Base-by-base conservation (phyloP, 768 basidiomycete species). In the Agaricus sinodeliciosus region DNA sequence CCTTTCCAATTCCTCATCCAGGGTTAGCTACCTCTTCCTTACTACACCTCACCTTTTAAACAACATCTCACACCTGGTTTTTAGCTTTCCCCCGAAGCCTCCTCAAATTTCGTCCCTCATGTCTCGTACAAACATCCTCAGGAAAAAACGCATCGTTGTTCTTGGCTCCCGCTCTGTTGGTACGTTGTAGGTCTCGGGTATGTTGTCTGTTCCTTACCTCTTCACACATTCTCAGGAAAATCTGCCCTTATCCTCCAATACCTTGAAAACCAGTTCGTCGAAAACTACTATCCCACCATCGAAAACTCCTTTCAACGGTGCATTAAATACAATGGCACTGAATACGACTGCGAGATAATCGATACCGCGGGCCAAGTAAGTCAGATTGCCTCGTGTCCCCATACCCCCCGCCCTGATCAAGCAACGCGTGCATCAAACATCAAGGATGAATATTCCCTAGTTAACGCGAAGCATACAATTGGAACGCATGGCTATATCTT, bases 401-500 rank as follows among this genome's bases (percentile, higher is more conserved):
- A 36, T 50, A 51, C 28, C 53, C 43, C 4, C 26, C 27, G 19
- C 51, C 19, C 19, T 39, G 9, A 41, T 31, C 42, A 42, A 54
- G 39, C 47, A 28, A 45, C 41, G 43, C 51, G 39, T 46, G 53
- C 34, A 43, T 41, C 53, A 52, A 44, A 13, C 25, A 54, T 19
- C 65, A 22, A 94, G 91, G 94, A 96, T 63, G 92, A 94, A 63
- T 94, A 85, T 71, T 89, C 90, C 11, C 85, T 94, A 56, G 78
- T 97, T 59, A 86, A 87, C 56, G 79, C 87, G 26, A 91, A 89
- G 59, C 90, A 95, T 65, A 90, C 88, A 31, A 88, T 96, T 60
- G 94, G 94, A 28, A 88, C 93, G 57, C 94, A 97, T 65, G 94
- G 94, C 60, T 96, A 85, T 65, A 81, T 97, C 60, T 82, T 97